Percentiles rank a stretch among this genome's conserved stretches.
phyloP scores from a whole-genome alignment of 2,329 filamentous ascomycete species.

The Alternaria burnsii region DNA sequence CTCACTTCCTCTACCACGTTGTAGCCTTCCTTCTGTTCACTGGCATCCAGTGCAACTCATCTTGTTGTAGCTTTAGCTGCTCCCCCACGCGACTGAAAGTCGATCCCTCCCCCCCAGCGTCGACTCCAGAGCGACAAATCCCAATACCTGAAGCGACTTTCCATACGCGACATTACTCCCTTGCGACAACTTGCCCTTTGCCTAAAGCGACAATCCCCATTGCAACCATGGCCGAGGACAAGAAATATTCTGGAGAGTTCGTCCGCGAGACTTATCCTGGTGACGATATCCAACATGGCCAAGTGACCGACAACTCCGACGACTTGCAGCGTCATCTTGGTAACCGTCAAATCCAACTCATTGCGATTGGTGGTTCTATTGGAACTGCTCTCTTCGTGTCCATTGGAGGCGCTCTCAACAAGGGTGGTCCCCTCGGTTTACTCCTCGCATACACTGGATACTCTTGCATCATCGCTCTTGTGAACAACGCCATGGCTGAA shows the following conservation, averaged over 20 bases:
- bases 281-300: slow-evolving; percentile 41
- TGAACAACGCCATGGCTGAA: slow-evolving; percentile 72
- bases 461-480: slow-evolving; percentile 63
- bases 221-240: slow-evolving; percentile 44
- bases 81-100: slow-evolving; percentile 24
- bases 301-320: slow-evolving; percentile 46
- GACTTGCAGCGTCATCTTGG: slow-evolving; percentile 51
- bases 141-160: slow-evolving; percentile 27
- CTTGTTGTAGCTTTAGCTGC: slow-evolving; percentile 33
- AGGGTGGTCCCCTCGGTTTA: slow-evolving; percentile 62
- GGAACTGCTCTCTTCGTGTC: slow-evolving; percentile 65
- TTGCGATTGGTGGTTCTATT: slow-evolving; percentile 53
- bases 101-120: slow-evolving; percentile 13
- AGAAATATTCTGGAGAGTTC: slow-evolving; percentile 45
- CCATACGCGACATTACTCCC: slow-evolving; percentile 17
- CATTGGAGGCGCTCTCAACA: slow-evolving; percentile 65
- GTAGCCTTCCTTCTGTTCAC: slow-evolving; percentile 26
- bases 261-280: slow-evolving; percentile 34
- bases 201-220: slow-evolving; percentile 23
- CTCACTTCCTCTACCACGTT: slow-evolving; percentile 21
- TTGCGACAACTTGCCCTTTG: slow-evolving; percentile 18
- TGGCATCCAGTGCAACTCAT: slow-evolving; percentile 33
- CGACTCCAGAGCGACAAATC: slow-evolving; percentile 27
- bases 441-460: slow-evolving; percentile 69
- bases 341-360: slow-evolving; percentile 53